Evolutionary conservation across 2,329 filamentous ascomycete species (phyloP), one percentile per base, ranked within the genome.

Genomic region (Trichoderma sp.): DNA sequence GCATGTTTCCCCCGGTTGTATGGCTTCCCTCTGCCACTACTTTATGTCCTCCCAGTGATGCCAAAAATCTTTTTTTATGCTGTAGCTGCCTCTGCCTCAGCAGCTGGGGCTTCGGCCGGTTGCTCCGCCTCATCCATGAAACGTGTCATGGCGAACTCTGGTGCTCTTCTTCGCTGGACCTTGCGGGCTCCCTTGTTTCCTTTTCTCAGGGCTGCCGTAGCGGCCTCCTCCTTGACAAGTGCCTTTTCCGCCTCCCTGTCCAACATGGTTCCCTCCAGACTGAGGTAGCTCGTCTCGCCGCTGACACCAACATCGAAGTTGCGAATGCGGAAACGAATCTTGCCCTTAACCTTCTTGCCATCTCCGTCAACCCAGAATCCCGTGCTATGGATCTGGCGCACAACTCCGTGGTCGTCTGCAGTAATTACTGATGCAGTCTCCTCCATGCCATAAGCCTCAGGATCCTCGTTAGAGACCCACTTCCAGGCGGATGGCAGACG

Each of bases 191-290:
- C 78, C 71, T 80, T 83, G 75, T 81, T 79, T 72, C 76, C 82
- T 73, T 78, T 80, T 63, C 81, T 78, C 75, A 79, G 73, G 73
- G 76, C 76, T 3, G 80, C 79, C 26, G 81, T 79, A 73, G 88
- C 84, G 9, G 85, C 84, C 61, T 88, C 83, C 34, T 80, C 78
- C 51, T 77, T 75, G 21, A 83, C 78, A 0, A 92, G 82, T 30
- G 83, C 82, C 75, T 82, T 84, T 82, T 97, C 94, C 28, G 90
- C 91, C 24, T 89, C 87, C 57, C 87, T 87, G 61, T 87, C 85
- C 64, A 97, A 83, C 87, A 97, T 91, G n/a, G 93, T 97, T 30
- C 95, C 95, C 80, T 96, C 92, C 73, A 98, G 91, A 76, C 92
- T 94, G 73, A 97, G 82, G 79, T 95, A 96, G 12, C 92, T 93